Evolutionary conservation across 345 rosid genomes (phyloP).

Genomic region (Adansonia digitata): DNA sequence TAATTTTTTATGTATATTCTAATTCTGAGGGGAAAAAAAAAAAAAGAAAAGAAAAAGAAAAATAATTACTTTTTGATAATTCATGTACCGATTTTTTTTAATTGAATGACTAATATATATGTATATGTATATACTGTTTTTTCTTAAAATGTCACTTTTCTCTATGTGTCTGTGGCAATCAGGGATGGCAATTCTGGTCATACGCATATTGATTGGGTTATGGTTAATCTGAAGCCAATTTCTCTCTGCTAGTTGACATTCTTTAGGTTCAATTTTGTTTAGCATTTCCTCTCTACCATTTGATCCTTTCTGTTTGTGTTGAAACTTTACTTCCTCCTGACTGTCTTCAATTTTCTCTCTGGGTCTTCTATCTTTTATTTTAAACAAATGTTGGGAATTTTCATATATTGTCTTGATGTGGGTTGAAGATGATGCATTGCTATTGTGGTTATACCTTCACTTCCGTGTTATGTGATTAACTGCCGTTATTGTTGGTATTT

Average conservation of each 20-base stretch:
- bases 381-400: neutral
- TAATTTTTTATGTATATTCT: constrained; percentile 12
- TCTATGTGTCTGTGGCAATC: neutral
- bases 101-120: neutral
- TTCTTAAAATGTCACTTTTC: neutral
- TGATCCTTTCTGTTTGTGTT: neutral
- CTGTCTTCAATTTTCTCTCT: neutral
- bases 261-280: neutral
- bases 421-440: neutral
- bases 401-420: neutral
- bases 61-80: constrained; percentile 5
- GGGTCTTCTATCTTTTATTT: neutral
- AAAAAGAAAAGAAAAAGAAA: neutral
- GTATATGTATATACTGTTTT: neutral
- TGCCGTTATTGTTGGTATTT: neutral
- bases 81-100: neutral
- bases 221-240: neutral
- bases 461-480: neutral
- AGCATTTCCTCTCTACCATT: neutral
- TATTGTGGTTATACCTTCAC: neutral
- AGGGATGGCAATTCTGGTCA: neutral
- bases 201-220: neutral
- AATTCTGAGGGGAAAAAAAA: neutral
- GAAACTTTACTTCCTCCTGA: neutral
- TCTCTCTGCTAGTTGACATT: neutral